Evolutionary conservation across 2,329 filamentous ascomycete species (phyloP), one percentile per base, ranked within the genome.

Genomic region (Exserohilum turcica): DNA sequence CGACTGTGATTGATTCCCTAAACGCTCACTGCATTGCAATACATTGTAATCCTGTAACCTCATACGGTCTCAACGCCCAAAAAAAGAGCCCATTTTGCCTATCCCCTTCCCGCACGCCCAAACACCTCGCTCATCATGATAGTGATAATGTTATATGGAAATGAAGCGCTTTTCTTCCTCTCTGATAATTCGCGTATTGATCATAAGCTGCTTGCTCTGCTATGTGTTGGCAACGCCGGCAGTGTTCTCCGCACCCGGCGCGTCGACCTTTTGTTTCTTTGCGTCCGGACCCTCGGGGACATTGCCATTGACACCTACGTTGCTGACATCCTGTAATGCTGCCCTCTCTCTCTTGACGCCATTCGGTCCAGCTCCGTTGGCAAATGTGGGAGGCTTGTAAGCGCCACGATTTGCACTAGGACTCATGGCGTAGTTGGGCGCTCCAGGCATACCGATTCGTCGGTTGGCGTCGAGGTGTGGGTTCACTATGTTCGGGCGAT

Each of bases 361-460:
- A 15, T 55, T 52, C 8, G 57, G 44, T 2, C 29, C 57, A 7
- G 50, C 52, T 54, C 67, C 33, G 61, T 66, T 45, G 53, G 66
- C 55, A 55, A 64, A 57, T 16, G 63, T 70, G 9, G 79, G 80
- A 8, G 78, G 77, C 55, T 77, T 78, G 59, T 81, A 82, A 18
- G 71, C 71, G 4, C 67, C 68, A 27, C 78, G 71, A 50, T 78
- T 81, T 32, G 72, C 68, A 54, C 76, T 64, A 7, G 77, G 78
- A 65, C 77, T 79, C 57, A 73, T 74, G 28, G 73, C 69, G 16
- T 60, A 66, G 43, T 40, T 55, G 10, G 60, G 52, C 12, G 65
- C 72, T n/a, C 66, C 66, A 6, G 80, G 80, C 77, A 81, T 80
- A 13, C 80, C 80, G 15, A 83, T 78, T 24, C 77, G 66, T 15